Percentiles rank a stretch among this genome's conserved stretches.
phyloP scores from a whole-genome alignment of 2,329 filamentous ascomycete genomes.

The Fusarium protoensiforme region DNA sequence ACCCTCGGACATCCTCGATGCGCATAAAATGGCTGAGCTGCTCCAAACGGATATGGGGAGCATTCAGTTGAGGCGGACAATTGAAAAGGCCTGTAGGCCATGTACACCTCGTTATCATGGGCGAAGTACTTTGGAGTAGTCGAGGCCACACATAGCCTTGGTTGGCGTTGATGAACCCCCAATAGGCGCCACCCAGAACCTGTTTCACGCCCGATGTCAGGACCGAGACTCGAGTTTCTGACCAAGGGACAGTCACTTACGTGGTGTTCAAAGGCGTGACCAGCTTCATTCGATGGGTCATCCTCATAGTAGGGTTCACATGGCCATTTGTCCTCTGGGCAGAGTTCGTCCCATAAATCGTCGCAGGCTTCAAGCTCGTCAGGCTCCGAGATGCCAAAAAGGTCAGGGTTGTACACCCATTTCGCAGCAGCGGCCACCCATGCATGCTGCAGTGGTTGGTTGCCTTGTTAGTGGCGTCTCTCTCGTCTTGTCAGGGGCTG shows the following conservation, averaged over 20 bases:
- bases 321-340: background rate
- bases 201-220: constrained; percentile 7
- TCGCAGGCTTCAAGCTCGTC: constrained; percentile 17
- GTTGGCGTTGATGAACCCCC: constrained; percentile 15
- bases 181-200: constrained; percentile 38
- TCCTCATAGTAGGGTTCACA: constrained; percentile 40
- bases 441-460: constrained; percentile 34
- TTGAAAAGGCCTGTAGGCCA: constrained; percentile 2
- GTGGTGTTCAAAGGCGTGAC: constrained; percentile 39
- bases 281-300: constrained; percentile 36
- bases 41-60: constrained; percentile 1
- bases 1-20: constrained; percentile 19
- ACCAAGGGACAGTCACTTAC: background rate
- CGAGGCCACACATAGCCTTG: background rate
- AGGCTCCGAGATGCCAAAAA: constrained; percentile 19
- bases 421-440: constrained; percentile 5
- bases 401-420: constrained; percentile 31
- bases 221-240: background rate
- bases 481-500: background rate
- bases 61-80: background rate
- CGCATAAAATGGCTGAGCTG: constrained; percentile 21
- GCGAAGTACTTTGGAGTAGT: constrained; percentile 26
- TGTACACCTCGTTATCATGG: constrained; percentile 3
- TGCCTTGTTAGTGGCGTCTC: constrained; percentile 1
- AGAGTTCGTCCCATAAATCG: constrained; percentile 11